Percentiles rank a stretch among this genome's conserved stretches.
phyloP scores from a whole-genome alignment of 495 filamentous ascomycete species.

The Friedmanniomyces simplex region DNA sequence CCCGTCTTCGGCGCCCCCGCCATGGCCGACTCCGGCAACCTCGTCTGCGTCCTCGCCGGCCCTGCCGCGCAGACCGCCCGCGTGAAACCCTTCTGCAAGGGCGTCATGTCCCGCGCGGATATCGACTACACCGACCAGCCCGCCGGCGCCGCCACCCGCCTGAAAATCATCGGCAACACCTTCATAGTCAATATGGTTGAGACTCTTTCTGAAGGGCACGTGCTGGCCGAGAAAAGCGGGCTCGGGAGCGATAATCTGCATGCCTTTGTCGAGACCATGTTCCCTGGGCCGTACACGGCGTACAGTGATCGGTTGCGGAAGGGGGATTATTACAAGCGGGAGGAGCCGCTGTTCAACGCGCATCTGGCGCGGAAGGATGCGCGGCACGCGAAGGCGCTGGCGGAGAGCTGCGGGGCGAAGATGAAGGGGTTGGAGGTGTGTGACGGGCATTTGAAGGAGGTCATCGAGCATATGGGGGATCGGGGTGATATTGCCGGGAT shows the following conservation, averaged over 20 bases:
- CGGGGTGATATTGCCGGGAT: conserved; percentile 77
- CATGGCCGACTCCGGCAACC: conserved; percentile 62
- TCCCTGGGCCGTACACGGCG: conserved; percentile 52
- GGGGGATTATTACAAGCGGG: conserved; percentile 62
- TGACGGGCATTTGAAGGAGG: conserved; percentile 54
- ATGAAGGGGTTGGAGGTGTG: conserved; percentile 57
- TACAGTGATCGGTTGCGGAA: conserved; percentile 64
- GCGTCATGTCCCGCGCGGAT: conserved; percentile 60
- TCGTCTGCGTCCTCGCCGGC: conserved; percentile 71
- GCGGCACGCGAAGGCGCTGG: conserved; percentile 60
- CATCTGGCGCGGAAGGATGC: conserved; percentile 81
- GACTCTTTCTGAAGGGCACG: conserved; percentile 62
- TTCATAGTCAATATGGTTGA: conserved; percentile 80
- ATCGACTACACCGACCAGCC: conserved; percentile 60
- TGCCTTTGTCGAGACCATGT: conserved; percentile 55
- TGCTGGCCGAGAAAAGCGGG: conserved; percentile 70
- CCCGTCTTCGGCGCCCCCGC: conserved; percentile 77
- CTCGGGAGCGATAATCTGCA: conserved; percentile 60
- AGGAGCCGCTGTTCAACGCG: conserved; percentile 76
- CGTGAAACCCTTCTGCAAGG: conserved; percentile 63
- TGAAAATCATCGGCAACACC: conserved; percentile 82
- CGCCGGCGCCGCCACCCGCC: conserved; percentile 45
- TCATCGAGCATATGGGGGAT: conserved; percentile 62
- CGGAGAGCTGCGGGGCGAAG: conserved; percentile 47
- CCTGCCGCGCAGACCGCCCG: conserved; percentile 47